A percentile compares a stretch with the other conserved stretches of the same genome.
phyloP scores from a whole-genome alignment of 108 stramenopile species.

The Skeletonema costatum region DNA sequence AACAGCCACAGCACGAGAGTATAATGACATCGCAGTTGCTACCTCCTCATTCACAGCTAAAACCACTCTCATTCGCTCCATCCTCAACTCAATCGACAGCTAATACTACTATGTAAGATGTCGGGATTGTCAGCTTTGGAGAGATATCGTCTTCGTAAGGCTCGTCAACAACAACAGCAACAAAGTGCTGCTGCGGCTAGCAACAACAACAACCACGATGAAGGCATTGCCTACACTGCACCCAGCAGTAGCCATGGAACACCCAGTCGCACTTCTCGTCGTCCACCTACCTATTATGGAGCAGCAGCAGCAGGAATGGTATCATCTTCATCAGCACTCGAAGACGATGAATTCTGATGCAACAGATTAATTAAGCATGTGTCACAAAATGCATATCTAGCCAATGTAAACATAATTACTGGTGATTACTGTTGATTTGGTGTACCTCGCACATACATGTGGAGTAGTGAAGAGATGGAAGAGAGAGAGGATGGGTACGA shows the following conservation, averaged over 20 bases:
- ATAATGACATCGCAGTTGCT: not conserved
- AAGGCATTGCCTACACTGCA: no score
- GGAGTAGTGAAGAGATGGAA: no score
- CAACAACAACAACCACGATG: no score
- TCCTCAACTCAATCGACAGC: not conserved
- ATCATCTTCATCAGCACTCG: not conserved
- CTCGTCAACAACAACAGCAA: not conserved
- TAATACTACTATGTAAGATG: conserved; percentile 6
- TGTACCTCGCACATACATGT: no score
- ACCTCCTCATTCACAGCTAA: not conserved
- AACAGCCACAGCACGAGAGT: not conserved
- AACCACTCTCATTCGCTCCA: conserved; percentile 5
- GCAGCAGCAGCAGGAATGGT: not conserved
- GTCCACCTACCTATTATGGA: not conserved
- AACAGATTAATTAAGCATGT: no score
- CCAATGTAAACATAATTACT: no score
- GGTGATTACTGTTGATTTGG: no score
- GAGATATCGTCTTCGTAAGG: conserved; percentile 26
- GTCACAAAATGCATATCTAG: no score
- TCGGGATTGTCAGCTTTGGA: conserved; percentile 34
- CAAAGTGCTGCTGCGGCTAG: not conserved
- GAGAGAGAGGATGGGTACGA: no score
- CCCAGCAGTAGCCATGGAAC: not conserved
- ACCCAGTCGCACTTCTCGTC: not conserved
- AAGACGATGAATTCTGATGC: conserved; percentile 5